Conservation (phyloP, 1,284 basidiomycete species). For the Leccinum solheimii region DNA sequence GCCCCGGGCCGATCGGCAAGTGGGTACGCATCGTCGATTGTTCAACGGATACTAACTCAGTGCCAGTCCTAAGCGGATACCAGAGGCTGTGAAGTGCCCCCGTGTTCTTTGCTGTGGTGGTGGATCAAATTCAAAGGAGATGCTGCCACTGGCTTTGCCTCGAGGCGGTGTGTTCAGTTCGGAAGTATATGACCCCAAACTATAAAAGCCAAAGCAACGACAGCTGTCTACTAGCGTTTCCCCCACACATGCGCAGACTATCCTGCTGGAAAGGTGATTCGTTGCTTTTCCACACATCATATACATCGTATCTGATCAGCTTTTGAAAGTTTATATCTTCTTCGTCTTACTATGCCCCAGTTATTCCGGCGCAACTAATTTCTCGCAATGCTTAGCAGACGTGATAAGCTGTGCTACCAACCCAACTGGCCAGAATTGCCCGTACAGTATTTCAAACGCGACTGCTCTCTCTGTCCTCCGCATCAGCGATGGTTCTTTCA, state of each 20-base stretch:
- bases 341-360: slow-evolving; percentile 3
- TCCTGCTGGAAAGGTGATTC: slow-evolving; percentile 11
- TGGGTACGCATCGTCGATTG: neutral
- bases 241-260: neutral
- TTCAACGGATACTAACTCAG: neutral
- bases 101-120: neutral
- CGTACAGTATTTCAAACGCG: slow-evolving; percentile 8
- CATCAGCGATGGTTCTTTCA: slow-evolving; percentile 7
- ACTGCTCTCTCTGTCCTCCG: slow-evolving; percentile 20
- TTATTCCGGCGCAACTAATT: neutral
- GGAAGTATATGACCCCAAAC: neutral
- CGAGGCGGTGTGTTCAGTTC: neutral
- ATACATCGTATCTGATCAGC: slow-evolving; percentile 2
- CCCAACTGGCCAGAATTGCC: slow-evolving; percentile 3
- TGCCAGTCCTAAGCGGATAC: too few relatives aligned
- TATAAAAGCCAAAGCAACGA: neutral
- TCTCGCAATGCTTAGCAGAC: slow-evolving; percentile 12
- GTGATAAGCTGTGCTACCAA: slow-evolving; percentile 13
- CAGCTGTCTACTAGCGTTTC: neutral
- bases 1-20: neutral
- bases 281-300: too few relatives aligned
- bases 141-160: neutral
- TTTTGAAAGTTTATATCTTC: slow-evolving; percentile 5
- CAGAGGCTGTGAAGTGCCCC: neutral
- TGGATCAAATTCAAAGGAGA: neutral